Evolutionary conservation across 305 asterid genomes (phyloP).

Genomic region (Fraxinus ornus): DNA sequence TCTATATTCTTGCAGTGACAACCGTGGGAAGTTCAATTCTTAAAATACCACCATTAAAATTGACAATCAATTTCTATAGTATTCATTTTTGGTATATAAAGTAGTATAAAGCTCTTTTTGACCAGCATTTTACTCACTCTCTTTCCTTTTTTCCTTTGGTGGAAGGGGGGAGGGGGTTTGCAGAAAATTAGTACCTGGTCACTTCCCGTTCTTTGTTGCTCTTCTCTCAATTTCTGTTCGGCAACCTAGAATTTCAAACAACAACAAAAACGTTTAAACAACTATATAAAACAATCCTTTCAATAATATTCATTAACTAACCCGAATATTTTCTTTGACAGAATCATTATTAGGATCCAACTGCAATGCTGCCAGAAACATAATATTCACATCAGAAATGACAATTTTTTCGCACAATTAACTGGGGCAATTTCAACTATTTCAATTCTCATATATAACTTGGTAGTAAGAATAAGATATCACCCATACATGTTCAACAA

Average conservation of each 20-base stretch:
- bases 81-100: not conserved
- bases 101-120: not conserved
- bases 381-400: slow-evolving; percentile 13
- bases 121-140: not conserved
- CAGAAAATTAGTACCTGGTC: slow-evolving; percentile 46
- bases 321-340: slow-evolving; percentile 74
- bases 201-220: slow-evolving; percentile 49
- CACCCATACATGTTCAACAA: slow-evolving; percentile 7
- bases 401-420: slow-evolving; percentile 6
- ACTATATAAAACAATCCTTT: slow-evolving; percentile 2
- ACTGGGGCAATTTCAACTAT: slow-evolving; percentile 1
- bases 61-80: not conserved
- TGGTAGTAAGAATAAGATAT: slow-evolving; percentile 5
- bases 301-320: slow-evolving; percentile 32
- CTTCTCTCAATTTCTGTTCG: slow-evolving; percentile 61
- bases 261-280: slow-evolving; percentile 1
- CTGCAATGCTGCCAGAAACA: slow-evolving; percentile 63
- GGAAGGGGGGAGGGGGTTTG: not conserved
- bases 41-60: not conserved
- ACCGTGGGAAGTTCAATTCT: not conserved
- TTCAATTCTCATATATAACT: slow-evolving; percentile 18
- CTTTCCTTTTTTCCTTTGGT: not conserved
- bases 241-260: slow-evolving; percentile 53
- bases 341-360: slow-evolving; percentile 75
- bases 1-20: not conserved